These are phyloP conservation scores for Vitis riparia DNA, from an alignment of 164 flowering plant genomes.

Conservation along the genomic window DNA sequence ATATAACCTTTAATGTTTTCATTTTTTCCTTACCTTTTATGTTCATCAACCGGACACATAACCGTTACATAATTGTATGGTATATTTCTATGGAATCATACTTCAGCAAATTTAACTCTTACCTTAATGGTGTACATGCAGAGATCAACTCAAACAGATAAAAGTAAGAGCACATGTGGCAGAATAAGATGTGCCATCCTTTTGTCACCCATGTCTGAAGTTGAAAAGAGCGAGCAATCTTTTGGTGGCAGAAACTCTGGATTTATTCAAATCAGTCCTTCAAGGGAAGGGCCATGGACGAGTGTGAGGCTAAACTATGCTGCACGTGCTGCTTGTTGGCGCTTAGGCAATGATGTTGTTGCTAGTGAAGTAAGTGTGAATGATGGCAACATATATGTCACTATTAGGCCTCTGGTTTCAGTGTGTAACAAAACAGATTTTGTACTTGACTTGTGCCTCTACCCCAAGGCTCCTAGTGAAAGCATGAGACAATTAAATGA, in stretches of 20 bases:
- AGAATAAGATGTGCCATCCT: conserved; percentile 65
- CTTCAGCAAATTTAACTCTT: conserved; percentile 2
- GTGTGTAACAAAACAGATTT: conserved; percentile 70
- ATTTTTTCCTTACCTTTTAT: background rate
- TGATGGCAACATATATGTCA: conserved; percentile 81
- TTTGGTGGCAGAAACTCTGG: conserved; percentile 49
- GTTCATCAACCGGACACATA: background rate
- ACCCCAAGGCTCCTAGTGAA: conserved; percentile 31
- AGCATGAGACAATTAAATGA: conserved; percentile 22
- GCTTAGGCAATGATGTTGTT: conserved; percentile 82
- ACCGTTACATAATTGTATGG: background rate
- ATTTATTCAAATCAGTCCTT: conserved; percentile 82
- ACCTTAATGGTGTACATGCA: conserved; percentile 24
- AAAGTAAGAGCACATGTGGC: conserved; percentile 28
- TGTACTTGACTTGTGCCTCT: conserved; percentile 71
- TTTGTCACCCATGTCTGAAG: conserved; percentile 45
- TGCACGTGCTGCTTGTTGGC: conserved; percentile 95
- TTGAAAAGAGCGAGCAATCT: conserved; percentile 31
- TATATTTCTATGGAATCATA: background rate
- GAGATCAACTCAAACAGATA: conserved; percentile 27
- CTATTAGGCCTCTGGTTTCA: conserved; percentile 84
- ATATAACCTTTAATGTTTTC: conserved; percentile 7
- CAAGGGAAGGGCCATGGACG: conserved; percentile 91
- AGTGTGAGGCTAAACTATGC: conserved; percentile 86
- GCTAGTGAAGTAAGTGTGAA: conserved; percentile 87